Base-by-base conservation (phyloP, 2,329 filamentous ascomycete species). In the Diplodia corticola region DNA sequence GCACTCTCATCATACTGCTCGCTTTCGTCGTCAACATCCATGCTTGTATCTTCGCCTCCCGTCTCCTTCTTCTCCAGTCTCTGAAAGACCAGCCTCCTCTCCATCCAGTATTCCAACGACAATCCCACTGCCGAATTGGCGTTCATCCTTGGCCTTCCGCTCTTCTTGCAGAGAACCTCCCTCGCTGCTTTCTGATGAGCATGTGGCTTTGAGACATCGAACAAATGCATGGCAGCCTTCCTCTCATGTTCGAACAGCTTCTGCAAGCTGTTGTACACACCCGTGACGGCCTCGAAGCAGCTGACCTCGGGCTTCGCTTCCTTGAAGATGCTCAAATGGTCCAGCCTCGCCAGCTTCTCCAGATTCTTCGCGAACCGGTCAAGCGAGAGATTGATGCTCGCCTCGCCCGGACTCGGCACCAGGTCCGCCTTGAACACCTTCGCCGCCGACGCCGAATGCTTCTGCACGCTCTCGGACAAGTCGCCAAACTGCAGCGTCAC, bases 31-130 rank as follows among this genome's bases (percentile, higher is more conserved):
- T 78, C 75, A 20, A 78, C 28, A 9, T 79, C 74, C 73, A 78
- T 77, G 7, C 35, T 20, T 10, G 57, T 49, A 10, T 63, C 65
- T n/a, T 72, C 71, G 46, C 71, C 71, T 33, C 73, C 80, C 20
- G 77, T 74, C 74, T 57, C 33, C 17, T 64, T 49, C 53, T 70
- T 66, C 7, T 67, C 44, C n/a, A 65, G 66, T 35, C 67, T 70
- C 4, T 69, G 66, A 33, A 74, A 77, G 17, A 86, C 75, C 20
- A 46, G 13, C 54, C 85, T 82, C 65, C 82, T 80, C 70, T 89
- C 84, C 75, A 87, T 89, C 91, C 91, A 95, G 75, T 94, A 96
- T 69, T 92, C 89, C 46, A 95, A 72, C 57, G 85, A 87, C 65
- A 94, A 79, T 0, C 92, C 92, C 28, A 94, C 80, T 59, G 84